phyloP scores from a whole-genome alignment of 768 basidiomycete species.

The Paxillus involutus region DNA sequence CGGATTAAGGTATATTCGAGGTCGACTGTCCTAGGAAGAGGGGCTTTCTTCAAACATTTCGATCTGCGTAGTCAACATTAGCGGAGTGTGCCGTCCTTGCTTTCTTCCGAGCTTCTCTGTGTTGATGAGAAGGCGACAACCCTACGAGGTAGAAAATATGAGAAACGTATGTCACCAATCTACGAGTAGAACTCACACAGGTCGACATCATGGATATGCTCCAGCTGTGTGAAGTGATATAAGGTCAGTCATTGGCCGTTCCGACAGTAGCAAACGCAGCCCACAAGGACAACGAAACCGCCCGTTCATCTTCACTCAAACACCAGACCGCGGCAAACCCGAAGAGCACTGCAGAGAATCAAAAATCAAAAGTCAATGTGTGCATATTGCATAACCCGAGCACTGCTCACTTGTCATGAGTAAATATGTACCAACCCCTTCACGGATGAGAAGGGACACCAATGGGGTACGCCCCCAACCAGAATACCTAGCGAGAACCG shows the following conservation, averaged over 20 bases:
- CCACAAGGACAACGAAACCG: constrained; percentile 1
- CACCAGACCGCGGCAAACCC: background rate
- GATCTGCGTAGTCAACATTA: background rate
- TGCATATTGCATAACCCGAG: background rate
- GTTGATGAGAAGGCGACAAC: constrained; percentile 9
- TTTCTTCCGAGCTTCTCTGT: constrained; percentile 1
- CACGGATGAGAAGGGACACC: constrained; percentile 38
- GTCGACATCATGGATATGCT: background rate
- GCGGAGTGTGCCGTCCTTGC: background rate
- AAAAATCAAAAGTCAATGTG: background rate
- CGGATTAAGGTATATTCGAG: no score
- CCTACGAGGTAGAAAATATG: background rate
- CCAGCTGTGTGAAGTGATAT: background rate
- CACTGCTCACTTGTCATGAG: constrained; percentile 34
- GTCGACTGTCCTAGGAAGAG: background rate
- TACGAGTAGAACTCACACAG: background rate
- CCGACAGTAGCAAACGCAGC: background rate
- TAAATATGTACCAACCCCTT: constrained; percentile 46
- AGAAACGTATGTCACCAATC: background rate
- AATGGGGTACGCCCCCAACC: constrained; percentile 44
- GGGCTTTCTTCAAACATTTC: background rate
- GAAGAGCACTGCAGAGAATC: background rate
- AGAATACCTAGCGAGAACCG: constrained; percentile 31
- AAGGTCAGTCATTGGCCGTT: background rate
- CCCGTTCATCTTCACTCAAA: background rate